Evolutionary conservation across 2,329 filamentous ascomycete genomes (phyloP).

Genomic region (Thielaviopsis ethacetica): DNA sequence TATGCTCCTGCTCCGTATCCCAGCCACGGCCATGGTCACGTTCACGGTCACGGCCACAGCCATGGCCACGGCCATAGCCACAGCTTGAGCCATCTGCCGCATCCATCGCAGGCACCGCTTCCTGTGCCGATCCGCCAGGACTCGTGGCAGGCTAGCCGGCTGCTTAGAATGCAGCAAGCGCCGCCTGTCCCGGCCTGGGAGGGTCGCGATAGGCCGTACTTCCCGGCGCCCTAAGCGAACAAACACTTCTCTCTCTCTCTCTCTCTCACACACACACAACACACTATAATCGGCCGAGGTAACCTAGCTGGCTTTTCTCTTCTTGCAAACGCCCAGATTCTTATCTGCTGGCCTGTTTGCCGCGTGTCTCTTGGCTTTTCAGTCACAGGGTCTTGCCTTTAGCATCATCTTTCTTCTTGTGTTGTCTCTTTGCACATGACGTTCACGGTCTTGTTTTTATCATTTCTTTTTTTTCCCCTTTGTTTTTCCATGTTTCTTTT

Average conservation of each 20-base stretch:
- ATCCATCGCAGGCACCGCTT: not conserved
- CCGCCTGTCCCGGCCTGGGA: not conserved
- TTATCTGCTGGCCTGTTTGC: not conserved
- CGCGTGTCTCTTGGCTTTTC: not conserved
- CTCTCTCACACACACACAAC: not conserved
- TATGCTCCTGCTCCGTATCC: constrained; percentile 15
- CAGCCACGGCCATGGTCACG: too few species aligned
- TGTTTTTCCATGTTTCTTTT: not conserved
- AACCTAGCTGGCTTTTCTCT: not conserved
- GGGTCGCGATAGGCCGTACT: not conserved
- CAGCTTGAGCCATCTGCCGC: not conserved
- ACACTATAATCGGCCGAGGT: not conserved
- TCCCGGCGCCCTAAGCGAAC: not conserved
- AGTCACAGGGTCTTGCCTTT: not conserved
- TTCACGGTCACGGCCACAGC: not conserved
- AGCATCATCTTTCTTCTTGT: not conserved
- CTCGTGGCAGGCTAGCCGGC: constrained; percentile 14
- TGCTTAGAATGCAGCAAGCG: constrained; percentile 2
- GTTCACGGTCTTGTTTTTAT: not conserved
- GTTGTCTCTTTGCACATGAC: not conserved
- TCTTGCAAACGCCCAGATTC: not conserved
- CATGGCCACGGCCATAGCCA: not conserved
- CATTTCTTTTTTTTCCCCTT: not conserved
- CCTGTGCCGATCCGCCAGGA: constrained; percentile 17
- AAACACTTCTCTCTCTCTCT: not conserved